Evolutionary conservation across 2,329 filamentous ascomycete genomes (phyloP).

Genomic region (Botrytis hyacinthi): DNA sequence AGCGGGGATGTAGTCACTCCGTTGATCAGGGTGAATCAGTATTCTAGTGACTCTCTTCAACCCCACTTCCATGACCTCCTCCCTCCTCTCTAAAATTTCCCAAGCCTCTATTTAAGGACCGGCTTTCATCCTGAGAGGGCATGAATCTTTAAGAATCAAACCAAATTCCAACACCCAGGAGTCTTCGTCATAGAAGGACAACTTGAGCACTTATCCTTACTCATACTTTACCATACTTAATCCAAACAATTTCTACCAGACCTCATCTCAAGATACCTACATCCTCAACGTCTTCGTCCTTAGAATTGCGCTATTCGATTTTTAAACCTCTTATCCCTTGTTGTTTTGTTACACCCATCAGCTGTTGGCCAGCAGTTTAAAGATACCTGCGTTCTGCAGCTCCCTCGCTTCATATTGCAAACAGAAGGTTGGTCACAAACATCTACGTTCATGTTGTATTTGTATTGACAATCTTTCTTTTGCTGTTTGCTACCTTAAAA

Average conservation of each 20-base stretch:
- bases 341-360: background rate
- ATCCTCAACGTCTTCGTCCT: background rate
- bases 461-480: background rate
- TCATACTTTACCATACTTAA: background rate
- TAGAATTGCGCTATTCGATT: too few species aligned
- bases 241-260: background rate
- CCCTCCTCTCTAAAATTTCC: background rate
- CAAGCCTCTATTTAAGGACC: background rate
- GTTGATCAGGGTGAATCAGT: background rate
- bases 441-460: background rate
- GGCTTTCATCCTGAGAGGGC: too few species aligned
- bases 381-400: background rate
- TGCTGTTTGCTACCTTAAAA: background rate
- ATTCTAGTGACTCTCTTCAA: background rate
- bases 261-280: background rate
- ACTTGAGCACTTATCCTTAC: background rate
- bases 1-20: background rate
- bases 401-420: background rate
- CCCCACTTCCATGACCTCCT: background rate
- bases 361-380: too few species aligned
- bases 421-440: conserved; percentile 1
- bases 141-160: background rate
- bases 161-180: background rate
- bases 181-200: background rate
- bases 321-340: background rate